A percentile compares a stretch with the other conserved stretches of the same genome.
These are phyloP conservation scores for Antrodiella citrinella DNA, from an alignment of 768 basidiomycete genomes.

Conservation along the genomic window DNA sequence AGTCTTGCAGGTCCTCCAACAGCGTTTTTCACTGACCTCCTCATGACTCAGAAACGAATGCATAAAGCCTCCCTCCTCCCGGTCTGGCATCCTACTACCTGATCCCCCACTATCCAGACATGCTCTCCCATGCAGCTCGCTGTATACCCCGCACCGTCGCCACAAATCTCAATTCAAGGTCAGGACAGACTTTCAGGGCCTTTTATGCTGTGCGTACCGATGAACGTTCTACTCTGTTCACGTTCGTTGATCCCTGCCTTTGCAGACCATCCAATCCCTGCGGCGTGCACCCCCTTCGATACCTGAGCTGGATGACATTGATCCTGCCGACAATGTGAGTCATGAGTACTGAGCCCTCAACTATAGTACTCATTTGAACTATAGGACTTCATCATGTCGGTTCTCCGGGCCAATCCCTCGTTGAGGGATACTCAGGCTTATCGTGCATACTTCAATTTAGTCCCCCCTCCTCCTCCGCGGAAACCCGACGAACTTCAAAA, in stretches of 20 bases:
- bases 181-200: constrained; percentile 23
- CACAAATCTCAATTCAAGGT: constrained; percentile 12
- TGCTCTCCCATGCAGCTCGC: constrained; percentile 9
- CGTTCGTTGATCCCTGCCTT: constrained; percentile 2
- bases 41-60: constrained; percentile 13
- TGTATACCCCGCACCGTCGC: constrained; percentile 3
- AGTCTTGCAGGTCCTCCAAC: not conserved
- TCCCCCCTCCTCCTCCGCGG: constrained; percentile 31
- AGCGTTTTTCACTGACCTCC: constrained; percentile 7
- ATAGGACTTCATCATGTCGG: constrained; percentile 94
- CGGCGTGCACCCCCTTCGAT: constrained; percentile 9
- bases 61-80: not conserved
- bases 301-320: constrained; percentile 19
- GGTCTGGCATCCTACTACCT: not conserved
- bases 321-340: constrained; percentile 23
- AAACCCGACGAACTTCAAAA: constrained; percentile 21
- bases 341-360: not conserved
- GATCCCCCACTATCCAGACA: constrained; percentile 8
- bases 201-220: constrained; percentile 21
- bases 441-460: constrained; percentile 81
- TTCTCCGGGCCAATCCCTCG: constrained; percentile 89
- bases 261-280: constrained; percentile 21
- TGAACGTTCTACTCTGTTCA: not conserved
- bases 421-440: constrained; percentile 85
- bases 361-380: not conserved